phyloP scores from a whole-genome alignment of 352 stramenopile species.

The Phytophthora quininea region DNA sequence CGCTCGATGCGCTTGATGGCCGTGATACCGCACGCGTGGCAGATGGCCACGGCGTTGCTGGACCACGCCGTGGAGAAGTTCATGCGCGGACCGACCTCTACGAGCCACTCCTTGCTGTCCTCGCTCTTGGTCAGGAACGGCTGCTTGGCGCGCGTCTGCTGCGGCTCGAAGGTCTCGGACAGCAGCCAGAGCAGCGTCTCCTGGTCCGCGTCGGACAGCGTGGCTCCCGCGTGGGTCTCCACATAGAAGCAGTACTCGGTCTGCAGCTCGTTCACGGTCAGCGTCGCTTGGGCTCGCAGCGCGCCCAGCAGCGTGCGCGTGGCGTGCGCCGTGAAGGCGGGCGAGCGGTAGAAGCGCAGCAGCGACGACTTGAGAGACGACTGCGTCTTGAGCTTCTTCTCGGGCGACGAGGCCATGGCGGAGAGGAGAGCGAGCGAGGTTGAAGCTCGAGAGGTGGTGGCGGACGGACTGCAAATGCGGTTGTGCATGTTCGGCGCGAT shows the following conservation, averaged over 20 bases:
- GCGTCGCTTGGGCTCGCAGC: conserved; percentile 42
- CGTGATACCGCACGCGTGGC: conserved; percentile 91
- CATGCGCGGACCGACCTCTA: conserved; percentile 98
- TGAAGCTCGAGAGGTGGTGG: conserved; percentile 21
- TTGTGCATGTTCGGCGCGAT: conserved; percentile 15
- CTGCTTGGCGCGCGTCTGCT: conserved; percentile 65
- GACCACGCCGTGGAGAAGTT: conserved; percentile 99
- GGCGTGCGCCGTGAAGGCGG: conserved; percentile 72
- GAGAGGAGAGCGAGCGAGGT: conserved; percentile 11
- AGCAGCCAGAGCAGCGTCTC: conserved; percentile 95
- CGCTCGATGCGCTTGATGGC: conserved; percentile 94
- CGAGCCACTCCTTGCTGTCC: conserved; percentile 58
- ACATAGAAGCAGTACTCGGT: conserved; percentile 99
- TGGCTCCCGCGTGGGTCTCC: conserved; percentile 57
- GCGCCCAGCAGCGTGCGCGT: conserved; percentile 56
- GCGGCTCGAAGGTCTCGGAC: conserved; percentile 96
- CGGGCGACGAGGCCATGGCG: conserved; percentile 43
- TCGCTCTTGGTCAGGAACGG: conserved; percentile 53
- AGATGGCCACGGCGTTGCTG: conserved; percentile 98
- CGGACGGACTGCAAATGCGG: conserved; percentile 33
- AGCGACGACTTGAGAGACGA: conserved; percentile 30
- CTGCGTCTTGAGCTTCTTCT: conserved; percentile 78
- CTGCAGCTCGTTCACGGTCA: conserved; percentile 65
- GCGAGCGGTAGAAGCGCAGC: conserved; percentile 79
- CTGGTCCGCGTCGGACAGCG: conserved; percentile 61